Base-by-base conservation (phyloP, 1,284 basidiomycete species). In the Taiwanofungus camphoratus region DNA sequence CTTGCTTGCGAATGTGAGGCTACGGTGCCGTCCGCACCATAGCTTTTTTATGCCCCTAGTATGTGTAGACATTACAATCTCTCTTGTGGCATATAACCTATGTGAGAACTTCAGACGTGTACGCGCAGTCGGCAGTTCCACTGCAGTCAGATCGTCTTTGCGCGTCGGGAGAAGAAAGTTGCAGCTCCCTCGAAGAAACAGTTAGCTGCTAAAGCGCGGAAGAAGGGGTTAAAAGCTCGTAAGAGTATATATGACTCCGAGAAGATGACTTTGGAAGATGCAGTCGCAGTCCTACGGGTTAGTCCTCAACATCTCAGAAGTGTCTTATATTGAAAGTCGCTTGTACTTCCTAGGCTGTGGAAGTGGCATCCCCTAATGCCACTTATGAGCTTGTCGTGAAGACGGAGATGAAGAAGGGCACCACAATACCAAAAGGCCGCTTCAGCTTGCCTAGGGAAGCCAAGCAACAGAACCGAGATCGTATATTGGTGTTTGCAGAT, bases 401-500 rank as follows among this genome's bases (percentile, higher is more conserved):
- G 57, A 90, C 90, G 0, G 79, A 81, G 47, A 76, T 87, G 66
- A 74, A 75, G 44, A 80, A 80, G 57, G 82, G 88, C 52, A 70
- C 84, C 41, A 73, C 83, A 26, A 77, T 92, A 18, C 84, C 93
- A 6, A 88, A 89, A 57, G 92, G 93, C 8, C 76, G 82, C 47
- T 74, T 82, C 45, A 72, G 72, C 41, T 67, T 88, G 24, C 82
- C 85, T 2, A 70, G 79, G 41, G 88, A 93, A 54, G 82, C 89
- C 11, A 88, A 90, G 55, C 65, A 76, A 39, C 74, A 70, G 56
- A 65, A 75, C 30, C 79, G 85, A 53, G 84, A 88, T 49, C 79
- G 76, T 41, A 82, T 96, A 39, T 72, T 94, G 22, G 91, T 94
- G 19, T 94, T 96, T 56, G 90, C 91, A 5, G 87, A 92, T 53